These are phyloP conservation scores for Nephelium lappaceum DNA, from an alignment of 345 rosid species.

Conservation along the genomic window DNA sequence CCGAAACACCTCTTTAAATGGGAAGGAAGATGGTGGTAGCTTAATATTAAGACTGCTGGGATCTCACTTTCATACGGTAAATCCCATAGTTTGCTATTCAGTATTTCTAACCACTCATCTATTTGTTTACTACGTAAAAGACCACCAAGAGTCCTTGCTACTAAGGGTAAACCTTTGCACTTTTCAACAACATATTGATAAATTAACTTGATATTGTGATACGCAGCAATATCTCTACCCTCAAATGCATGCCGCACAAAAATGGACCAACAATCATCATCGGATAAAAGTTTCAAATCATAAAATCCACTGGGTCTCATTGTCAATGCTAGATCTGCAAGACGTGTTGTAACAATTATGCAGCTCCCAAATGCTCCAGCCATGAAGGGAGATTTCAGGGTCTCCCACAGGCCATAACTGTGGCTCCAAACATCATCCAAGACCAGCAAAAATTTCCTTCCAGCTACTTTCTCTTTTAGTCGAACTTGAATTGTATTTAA, in stretches of 20 bases:
- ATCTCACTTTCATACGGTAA: no score
- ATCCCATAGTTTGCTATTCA: no score
- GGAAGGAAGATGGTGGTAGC: slow-evolving; percentile 6
- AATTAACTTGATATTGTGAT: background rate
- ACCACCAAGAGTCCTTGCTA: no score
- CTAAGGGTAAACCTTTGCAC: background rate
- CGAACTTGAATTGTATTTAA: background rate
- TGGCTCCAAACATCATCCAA: background rate
- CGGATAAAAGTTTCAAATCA: background rate
- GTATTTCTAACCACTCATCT: no score
- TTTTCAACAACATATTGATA: background rate
- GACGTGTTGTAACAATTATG: background rate
- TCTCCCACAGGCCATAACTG: background rate
- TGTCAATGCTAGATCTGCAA: background rate
- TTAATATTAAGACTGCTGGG: no score
- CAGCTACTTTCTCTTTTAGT: background rate
- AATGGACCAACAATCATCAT: background rate
- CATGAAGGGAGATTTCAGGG: background rate
- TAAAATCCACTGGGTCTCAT: background rate
- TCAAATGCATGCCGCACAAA: background rate
- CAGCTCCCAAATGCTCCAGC: background rate
- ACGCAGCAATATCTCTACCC: background rate
- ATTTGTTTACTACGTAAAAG: no score
- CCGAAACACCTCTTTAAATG: slow-evolving; percentile 25
- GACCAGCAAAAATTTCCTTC: background rate